Evolutionary conservation across 2,329 filamentous ascomycete species (phyloP).

Genomic region (Escovopsis sp.): DNA sequence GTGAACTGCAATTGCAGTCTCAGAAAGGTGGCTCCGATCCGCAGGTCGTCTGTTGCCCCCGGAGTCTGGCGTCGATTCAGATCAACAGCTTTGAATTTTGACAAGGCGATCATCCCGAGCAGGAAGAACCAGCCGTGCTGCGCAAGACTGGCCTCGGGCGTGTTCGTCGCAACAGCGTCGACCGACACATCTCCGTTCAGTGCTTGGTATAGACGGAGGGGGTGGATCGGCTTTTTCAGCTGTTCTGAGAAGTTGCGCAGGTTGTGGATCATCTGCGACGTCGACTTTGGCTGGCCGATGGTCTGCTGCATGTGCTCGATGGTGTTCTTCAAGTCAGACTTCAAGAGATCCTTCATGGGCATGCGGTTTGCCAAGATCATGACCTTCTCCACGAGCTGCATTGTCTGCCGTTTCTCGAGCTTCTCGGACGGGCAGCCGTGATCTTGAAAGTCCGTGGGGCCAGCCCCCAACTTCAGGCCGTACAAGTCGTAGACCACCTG

Average conservation of each 20-base stretch:
- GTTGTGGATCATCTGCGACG: slow-evolving; percentile 74
- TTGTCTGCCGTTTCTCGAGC: slow-evolving; percentile 65
- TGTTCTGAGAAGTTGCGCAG: slow-evolving; percentile 68
- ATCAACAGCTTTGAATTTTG: slow-evolving; percentile 61
- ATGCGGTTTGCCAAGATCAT: slow-evolving; percentile 68
- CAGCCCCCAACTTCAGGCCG: slow-evolving; percentile 60
- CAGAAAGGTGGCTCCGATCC: slow-evolving; percentile 67
- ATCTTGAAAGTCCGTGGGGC: slow-evolving; percentile 53
- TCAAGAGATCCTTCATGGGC: slow-evolving; percentile 80
- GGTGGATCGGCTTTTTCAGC: slow-evolving; percentile 72
- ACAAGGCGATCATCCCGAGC: slow-evolving; percentile 74
- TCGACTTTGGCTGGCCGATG: slow-evolving; percentile 64
- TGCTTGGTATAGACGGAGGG: slow-evolving; percentile 64
- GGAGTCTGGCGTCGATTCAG: slow-evolving; percentile 62
- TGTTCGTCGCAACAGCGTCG: slow-evolving; percentile 54
- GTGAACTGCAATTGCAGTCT: slow-evolving; percentile 72
- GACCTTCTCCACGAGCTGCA: slow-evolving; percentile 71
- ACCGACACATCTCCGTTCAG: slow-evolving; percentile 64
- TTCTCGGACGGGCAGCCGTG: slow-evolving; percentile 67
- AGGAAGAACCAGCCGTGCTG: slow-evolving; percentile 85
- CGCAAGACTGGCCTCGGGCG: slow-evolving; percentile 56
- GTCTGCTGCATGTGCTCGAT: slow-evolving; percentile 90
- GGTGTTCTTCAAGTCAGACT: slow-evolving; percentile 76
- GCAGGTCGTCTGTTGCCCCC: slow-evolving; percentile 69
- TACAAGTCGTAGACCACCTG: slow-evolving; percentile 77